Conservation (phyloP, 805 yeast genomes). For the Danielozyma ontarioensis region DNA sequence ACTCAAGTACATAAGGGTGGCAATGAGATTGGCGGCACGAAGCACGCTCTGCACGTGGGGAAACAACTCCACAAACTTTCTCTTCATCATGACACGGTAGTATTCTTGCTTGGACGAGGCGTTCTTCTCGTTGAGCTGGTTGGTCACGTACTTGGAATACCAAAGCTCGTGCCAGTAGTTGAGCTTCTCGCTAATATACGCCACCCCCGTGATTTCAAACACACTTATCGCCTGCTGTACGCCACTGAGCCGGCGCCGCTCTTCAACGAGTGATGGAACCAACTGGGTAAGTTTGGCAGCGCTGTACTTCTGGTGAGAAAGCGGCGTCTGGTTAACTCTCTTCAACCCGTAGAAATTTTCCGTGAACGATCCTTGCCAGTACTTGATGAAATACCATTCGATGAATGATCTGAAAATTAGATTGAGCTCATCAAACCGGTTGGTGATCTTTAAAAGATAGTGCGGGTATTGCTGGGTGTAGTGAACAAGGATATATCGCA, state of each 20-base stretch:
- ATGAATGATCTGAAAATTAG: slow-evolving; percentile 53
- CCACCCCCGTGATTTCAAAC: slow-evolving; percentile 55
- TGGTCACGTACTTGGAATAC: slow-evolving; percentile 54
- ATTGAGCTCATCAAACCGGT: slow-evolving; percentile 74
- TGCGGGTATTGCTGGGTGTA: slow-evolving; percentile 78
- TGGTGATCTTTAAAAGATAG: slow-evolving; percentile 53
- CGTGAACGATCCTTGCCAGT: slow-evolving; percentile 82
- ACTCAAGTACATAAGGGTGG: slow-evolving; percentile 62
- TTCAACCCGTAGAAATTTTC: slow-evolving; percentile 91
- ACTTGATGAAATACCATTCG: slow-evolving; percentile 64
- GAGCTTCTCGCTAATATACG: slow-evolving; percentile 67
- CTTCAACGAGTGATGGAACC: slow-evolving; percentile 42
- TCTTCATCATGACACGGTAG: slow-evolving; percentile 22
- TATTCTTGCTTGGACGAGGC: slow-evolving; percentile 17
- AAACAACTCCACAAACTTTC: slow-evolving; percentile 50
- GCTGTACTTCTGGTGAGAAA: slow-evolving; percentile 24
- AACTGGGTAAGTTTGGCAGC: slow-evolving; percentile 29
- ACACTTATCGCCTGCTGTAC: slow-evolving; percentile 53
- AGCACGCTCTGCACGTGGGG: slow-evolving; percentile 51
- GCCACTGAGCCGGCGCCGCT: slow-evolving; percentile 45
- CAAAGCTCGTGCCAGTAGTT: slow-evolving; percentile 59
- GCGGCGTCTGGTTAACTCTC: slow-evolving; percentile 42
- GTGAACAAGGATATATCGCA: slow-evolving; percentile 73
- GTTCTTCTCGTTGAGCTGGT: slow-evolving; percentile 27
- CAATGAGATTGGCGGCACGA: slow-evolving; percentile 46